A percentile compares a stretch with the other conserved stretches of the same genome.
Conservation (phyloP, 2,329 filamentous ascomycete species). For the Didymella sp. region DNA sequence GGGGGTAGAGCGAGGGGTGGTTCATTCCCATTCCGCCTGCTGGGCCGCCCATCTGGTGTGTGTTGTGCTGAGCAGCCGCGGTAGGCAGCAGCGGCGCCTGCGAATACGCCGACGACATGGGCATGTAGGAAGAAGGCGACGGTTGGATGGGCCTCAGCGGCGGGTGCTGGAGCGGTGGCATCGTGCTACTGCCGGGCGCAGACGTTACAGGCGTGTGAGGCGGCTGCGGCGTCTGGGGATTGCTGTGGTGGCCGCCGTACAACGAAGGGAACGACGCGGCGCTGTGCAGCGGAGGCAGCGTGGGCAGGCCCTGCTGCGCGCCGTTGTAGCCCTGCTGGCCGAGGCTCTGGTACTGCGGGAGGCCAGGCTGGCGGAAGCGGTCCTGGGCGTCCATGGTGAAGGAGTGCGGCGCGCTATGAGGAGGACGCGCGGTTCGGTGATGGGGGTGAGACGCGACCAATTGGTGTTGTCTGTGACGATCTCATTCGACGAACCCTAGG, state of each 20-base stretch:
- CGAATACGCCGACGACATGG: constrained; percentile 45
- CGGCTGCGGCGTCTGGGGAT: constrained; percentile 49
- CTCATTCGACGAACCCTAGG: constrained; percentile 43
- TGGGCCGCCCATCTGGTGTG: constrained; percentile 46
- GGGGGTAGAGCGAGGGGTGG: constrained; percentile 49
- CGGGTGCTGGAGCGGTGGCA: constrained; percentile 48
- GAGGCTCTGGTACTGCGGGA: constrained; percentile 44
- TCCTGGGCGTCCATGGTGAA: constrained; percentile 45
- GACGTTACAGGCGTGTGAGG: constrained; percentile 47
- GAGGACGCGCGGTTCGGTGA: constrained; percentile 17
- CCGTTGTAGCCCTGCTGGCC: constrained; percentile 42
- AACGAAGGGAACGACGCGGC: constrained; percentile 39
- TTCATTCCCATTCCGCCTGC: constrained; percentile 47
- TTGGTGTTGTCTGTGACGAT: constrained; percentile 35
- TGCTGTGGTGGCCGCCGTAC: constrained; percentile 47
- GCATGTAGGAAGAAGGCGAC: constrained; percentile 44
- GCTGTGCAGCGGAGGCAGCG: constrained; percentile 47
- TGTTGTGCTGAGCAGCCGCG: constrained; percentile 43
- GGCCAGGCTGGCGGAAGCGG: constrained; percentile 47
- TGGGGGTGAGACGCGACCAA: constrained; percentile 42
- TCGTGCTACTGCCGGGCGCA: constrained; percentile 38
- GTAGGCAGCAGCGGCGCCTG: constrained; percentile 46
- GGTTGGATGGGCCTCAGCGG: constrained; percentile 49
- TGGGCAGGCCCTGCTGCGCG: constrained; percentile 42
- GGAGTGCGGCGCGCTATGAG: constrained; percentile 13